Percentiles rank a stretch among this genome's conserved stretches.
These are phyloP conservation scores for Kentomonas sorsogonicus DNA, from an alignment of 208 protist species.

Conservation along the genomic window DNA sequence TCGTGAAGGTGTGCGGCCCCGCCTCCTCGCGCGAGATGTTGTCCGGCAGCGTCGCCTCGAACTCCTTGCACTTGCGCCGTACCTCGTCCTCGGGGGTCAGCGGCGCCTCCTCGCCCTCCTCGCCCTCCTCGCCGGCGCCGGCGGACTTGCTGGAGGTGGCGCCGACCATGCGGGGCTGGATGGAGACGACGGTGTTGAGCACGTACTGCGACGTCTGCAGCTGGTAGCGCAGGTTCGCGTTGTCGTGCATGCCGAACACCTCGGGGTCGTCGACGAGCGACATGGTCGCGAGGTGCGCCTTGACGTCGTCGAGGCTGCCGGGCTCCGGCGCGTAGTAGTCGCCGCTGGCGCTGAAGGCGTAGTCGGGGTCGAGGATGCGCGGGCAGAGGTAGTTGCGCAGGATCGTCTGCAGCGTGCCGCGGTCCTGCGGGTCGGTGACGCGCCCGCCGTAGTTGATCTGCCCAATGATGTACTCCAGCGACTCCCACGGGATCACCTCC, in stretches of 20 bases:
- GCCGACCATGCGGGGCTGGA: constrained; percentile 86
- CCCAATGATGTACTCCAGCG: constrained; percentile 96
- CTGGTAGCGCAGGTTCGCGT: constrained; percentile 96
- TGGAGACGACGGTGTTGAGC: constrained; percentile 83
- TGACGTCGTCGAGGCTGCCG: constrained; percentile 51
- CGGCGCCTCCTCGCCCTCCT: constrained; percentile 4
- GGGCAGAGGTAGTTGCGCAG: constrained; percentile 85
- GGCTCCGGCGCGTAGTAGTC: constrained; percentile 56
- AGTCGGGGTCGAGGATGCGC: constrained; percentile 78
- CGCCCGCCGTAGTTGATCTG: constrained; percentile 98
- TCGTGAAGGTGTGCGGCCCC: constrained; percentile 82
- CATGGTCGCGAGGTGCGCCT: constrained; percentile 84
- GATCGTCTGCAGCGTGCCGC: constrained; percentile 90
- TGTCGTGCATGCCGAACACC: constrained; percentile 97
- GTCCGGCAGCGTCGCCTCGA: constrained; percentile 72
- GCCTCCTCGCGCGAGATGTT: constrained; percentile 76
- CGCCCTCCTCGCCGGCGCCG: constrained; percentile 7
- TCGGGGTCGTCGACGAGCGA: constrained; percentile 90
- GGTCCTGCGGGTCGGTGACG: constrained; percentile 97
- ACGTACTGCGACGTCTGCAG: constrained; percentile 91
- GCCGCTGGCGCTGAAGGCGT: constrained; percentile 80
- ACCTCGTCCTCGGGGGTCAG: constrained; percentile 89
- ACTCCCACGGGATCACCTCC: constrained; percentile 94
- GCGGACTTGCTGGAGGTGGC: constrained; percentile 16
- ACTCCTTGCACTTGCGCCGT: constrained; percentile 84